These are phyloP conservation scores for Colletotrichum falcatum DNA, from an alignment of 2,329 filamentous ascomycete species.

Conservation along the genomic window DNA sequence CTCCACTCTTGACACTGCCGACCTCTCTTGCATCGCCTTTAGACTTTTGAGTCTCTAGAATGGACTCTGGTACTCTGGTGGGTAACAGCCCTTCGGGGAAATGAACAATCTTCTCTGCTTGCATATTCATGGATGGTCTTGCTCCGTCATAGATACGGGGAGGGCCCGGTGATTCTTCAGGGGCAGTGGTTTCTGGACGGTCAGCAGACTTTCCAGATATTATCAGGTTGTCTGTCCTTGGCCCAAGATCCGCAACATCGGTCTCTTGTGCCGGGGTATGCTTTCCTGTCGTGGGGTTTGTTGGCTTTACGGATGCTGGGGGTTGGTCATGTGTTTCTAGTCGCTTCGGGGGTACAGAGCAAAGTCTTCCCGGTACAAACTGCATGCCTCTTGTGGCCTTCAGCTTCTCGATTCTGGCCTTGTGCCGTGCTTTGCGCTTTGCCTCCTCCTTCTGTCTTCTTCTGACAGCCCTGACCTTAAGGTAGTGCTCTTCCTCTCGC, in stretches of 20 bases:
- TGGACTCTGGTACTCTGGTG: neutral
- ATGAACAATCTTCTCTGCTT: neutral
- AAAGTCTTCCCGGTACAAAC: neutral
- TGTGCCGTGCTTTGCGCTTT: constrained; percentile 53
- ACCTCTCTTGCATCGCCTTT: neutral
- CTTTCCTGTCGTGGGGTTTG: constrained; percentile 48
- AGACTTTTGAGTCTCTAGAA: neutral
- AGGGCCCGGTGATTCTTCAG: neutral
- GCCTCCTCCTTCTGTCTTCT: constrained; percentile 45
- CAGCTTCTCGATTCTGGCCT: constrained; percentile 50
- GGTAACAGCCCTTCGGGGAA: neutral
- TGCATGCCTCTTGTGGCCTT: neutral
- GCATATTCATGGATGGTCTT: neutral
- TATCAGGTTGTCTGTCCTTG: neutral
- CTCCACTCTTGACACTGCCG: constrained; percentile 38
- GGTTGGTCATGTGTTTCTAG: neutral
- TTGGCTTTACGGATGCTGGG: constrained; percentile 47
- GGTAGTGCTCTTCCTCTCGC: constrained; percentile 51
- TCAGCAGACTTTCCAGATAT: neutral
- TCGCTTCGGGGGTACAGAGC: neutral
- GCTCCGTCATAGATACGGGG: neutral
- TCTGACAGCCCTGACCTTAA: constrained; percentile 53
- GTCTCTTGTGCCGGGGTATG: constrained; percentile 42
- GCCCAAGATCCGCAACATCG: neutral
- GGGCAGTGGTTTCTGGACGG: neutral